Conservation (phyloP, 169 alveolate genomes). For the Theileria luwenshuni region DNA sequence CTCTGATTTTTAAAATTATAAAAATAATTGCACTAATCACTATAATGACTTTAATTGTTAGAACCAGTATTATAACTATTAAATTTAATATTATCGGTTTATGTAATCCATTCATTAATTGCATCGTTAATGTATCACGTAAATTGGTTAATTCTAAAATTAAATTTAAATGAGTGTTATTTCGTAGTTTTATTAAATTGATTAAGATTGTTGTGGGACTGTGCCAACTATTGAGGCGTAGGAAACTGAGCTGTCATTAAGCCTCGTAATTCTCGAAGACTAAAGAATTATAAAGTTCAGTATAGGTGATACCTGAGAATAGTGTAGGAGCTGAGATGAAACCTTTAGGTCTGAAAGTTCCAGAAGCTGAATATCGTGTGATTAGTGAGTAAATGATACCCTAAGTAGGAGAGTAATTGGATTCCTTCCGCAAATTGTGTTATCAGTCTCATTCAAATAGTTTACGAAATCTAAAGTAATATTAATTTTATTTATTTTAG, state of each 20-base stretch:
- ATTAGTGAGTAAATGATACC: conserved; percentile 41
- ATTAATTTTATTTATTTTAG: not conserved
- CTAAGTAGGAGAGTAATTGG: conserved; percentile 87
- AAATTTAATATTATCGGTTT: not conserved
- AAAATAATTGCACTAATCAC: no score
- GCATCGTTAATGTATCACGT: no score
- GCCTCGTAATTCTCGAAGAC: conserved; percentile 74
- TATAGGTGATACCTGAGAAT: conserved; percentile 76
- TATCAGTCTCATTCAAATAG: conserved; percentile 86
- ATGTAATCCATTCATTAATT: no score
- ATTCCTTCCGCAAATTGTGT: conserved; percentile 94
- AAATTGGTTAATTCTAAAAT: no score
- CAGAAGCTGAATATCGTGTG: conserved; percentile 11
- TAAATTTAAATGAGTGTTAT: no score
- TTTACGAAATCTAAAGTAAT: conserved; percentile 72
- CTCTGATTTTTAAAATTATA: conserved; percentile 5
- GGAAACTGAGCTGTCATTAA: conserved; percentile 85
- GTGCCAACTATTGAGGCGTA: conserved; percentile 85
- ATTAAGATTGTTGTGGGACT: no score
- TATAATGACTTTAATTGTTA: no score
- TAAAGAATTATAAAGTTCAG: no score
- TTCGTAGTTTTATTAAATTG: no score
- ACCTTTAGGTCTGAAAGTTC: conserved; percentile 21
- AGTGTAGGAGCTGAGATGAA: conserved; percentile 71
- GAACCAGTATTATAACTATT: not conserved